Conservation (phyloP, 1,284 basidiomycete species). For the Cystobasidium sp. region DNA sequence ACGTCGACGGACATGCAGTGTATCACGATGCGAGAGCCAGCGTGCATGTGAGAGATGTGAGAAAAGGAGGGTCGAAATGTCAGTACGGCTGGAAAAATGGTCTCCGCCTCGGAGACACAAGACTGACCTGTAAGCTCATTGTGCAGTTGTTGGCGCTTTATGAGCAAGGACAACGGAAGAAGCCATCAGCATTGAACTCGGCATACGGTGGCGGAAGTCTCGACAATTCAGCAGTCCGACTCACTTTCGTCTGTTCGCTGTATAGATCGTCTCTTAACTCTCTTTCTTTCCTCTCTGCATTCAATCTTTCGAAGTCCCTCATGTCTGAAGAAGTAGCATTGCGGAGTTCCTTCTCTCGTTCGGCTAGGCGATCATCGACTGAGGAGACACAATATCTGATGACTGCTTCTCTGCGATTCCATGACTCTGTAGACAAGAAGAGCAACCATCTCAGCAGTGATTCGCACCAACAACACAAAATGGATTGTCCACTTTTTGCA, state of each 20-base stretch:
- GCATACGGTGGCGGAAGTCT: not conserved
- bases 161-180: not conserved
- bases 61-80: not conserved
- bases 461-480: too few species aligned
- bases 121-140: constrained; percentile 41
- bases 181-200: not conserved
- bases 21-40: not conserved
- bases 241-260: constrained; percentile 39
- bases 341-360: constrained; percentile 28
- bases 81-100: not conserved
- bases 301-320: constrained; percentile 34
- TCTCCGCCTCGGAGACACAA: not conserved
- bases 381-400: constrained; percentile 34
- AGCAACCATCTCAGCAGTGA: not conserved
- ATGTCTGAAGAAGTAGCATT: constrained; percentile 2
- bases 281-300: constrained; percentile 32
- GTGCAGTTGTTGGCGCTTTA: constrained; percentile 41
- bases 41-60: not conserved
- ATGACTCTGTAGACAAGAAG: constrained; percentile 17
- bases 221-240: not conserved
- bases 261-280: constrained; percentile 29
- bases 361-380: constrained; percentile 29
- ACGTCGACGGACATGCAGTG: too few species aligned
- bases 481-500: too few species aligned
- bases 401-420: constrained; percentile 32